These are phyloP conservation scores for Paecilomyces formosus DNA, from an alignment of 2,329 filamentous ascomycete species.

Conservation along the genomic window DNA sequence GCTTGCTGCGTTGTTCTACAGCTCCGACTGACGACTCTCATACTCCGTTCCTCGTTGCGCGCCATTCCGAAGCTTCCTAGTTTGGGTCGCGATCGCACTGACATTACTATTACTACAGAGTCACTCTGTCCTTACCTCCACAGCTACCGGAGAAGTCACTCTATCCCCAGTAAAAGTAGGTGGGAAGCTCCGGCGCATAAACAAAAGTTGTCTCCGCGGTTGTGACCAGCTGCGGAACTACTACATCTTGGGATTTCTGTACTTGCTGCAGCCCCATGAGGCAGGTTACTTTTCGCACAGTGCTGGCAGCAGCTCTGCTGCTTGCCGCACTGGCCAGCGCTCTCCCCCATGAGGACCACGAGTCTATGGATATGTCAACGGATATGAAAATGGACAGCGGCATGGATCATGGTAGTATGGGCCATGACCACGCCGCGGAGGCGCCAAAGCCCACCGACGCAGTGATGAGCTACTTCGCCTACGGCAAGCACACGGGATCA, in stretches of 20 bases:
- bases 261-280: constrained; percentile 14
- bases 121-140: neutral
- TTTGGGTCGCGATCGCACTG: neutral
- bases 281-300: constrained; percentile 13
- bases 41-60: constrained; percentile 11
- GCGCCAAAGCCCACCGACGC: constrained; percentile 16
- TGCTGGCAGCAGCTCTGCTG: constrained; percentile 20
- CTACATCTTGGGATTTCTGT: neutral
- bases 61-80: neutral
- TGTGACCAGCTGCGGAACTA: neutral
- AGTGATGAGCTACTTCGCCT: constrained; percentile 36
- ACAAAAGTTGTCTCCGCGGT: neutral
- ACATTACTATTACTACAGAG: neutral
- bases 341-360: constrained; percentile 26
- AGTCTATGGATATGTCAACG: constrained; percentile 17
- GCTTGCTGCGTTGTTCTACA: neutral
- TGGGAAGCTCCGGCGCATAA: neutral
- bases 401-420: constrained; percentile 8
- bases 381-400: constrained; percentile 5
- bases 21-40: constrained; percentile 1
- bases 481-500: constrained; percentile 29
- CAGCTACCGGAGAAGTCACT: neutral
- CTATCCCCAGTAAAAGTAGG: neutral
- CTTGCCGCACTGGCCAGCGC: constrained; percentile 23
- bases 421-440: constrained; percentile 15